phyloP scores from a whole-genome alignment of 2,329 filamentous ascomycete genomes.

The Dactylellina leptospora region DNA sequence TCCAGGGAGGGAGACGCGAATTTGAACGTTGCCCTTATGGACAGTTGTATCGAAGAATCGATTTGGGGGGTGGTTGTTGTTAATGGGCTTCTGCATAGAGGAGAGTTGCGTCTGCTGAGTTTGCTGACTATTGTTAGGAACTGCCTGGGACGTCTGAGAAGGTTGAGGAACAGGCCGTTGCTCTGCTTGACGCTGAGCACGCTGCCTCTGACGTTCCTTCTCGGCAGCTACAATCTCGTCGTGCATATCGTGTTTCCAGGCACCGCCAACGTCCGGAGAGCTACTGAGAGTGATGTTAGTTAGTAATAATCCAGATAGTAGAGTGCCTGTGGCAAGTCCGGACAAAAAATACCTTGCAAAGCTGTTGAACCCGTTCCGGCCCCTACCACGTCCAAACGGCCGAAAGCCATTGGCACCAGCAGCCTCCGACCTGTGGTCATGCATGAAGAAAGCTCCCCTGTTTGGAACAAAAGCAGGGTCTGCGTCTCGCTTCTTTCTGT shows the following conservation, averaged over 20 bases:
- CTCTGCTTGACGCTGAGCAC: constrained; percentile 48
- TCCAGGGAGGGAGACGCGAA: constrained; percentile 80
- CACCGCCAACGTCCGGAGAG: constrained; percentile 72
- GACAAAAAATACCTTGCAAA: constrained; percentile 54
- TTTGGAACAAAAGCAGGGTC: constrained; percentile 95
- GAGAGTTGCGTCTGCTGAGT: constrained; percentile 55
- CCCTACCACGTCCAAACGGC: constrained; percentile 73
- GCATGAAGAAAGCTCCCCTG: constrained; percentile 94
- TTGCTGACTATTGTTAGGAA: constrained; percentile 55
- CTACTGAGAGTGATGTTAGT: constrained; percentile 11
- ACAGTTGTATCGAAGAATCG: constrained; percentile 56
- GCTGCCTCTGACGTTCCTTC: constrained; percentile 44
- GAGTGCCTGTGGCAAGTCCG: constrained; percentile 14
- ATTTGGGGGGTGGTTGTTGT: constrained; percentile 45
- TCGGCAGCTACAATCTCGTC: constrained; percentile 63
- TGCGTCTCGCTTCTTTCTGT: constrained; percentile 84
- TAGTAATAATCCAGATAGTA: constrained; percentile 32
- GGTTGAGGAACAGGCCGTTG: constrained; percentile 39
- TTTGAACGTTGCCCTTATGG: constrained; percentile 82
- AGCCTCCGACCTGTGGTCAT: constrained; percentile 86
- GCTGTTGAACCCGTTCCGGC: constrained; percentile 68
- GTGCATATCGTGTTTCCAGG: constrained; percentile 96
- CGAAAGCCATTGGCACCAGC: constrained; percentile 80
- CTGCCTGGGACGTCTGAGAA: constrained; percentile 36
- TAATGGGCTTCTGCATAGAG: constrained; percentile 52